Percentiles rank a stretch among this genome's conserved stretches.
Conservation (phyloP, 2,329 filamentous ascomycete genomes). For the Myriosclerotinia duriaeana region DNA sequence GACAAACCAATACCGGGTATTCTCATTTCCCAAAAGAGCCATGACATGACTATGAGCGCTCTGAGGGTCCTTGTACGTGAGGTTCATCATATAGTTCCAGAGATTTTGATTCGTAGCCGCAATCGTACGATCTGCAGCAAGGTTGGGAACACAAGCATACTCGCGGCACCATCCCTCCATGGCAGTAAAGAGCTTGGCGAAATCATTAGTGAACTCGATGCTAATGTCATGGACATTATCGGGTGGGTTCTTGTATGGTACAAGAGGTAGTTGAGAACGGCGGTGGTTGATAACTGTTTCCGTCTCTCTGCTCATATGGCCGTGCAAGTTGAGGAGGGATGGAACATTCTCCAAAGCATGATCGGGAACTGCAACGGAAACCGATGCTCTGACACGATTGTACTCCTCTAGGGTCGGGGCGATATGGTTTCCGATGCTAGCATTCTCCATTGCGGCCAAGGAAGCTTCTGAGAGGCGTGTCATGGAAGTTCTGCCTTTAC, state of each 20-base stretch:
- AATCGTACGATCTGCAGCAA: slow-evolving; percentile 30
- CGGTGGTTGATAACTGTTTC: not conserved
- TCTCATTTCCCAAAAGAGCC: slow-evolving; percentile 40
- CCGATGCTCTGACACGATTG: slow-evolving; percentile 2
- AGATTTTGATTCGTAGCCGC: slow-evolving; percentile 34
- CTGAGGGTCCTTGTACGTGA: slow-evolving; percentile 37
- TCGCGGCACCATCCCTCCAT: slow-evolving; percentile 20
- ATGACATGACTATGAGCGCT: slow-evolving; percentile 41
- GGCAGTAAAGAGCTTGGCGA: slow-evolving; percentile 6
- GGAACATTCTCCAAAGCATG: slow-evolving; percentile 2
- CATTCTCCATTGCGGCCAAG: slow-evolving; percentile 19
- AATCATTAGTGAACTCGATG: slow-evolving; percentile 11
- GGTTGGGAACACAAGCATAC: slow-evolving; percentile 6
- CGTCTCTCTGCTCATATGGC: not conserved
- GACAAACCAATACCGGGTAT: slow-evolving; percentile 42
- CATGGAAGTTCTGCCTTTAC: slow-evolving; percentile 7
- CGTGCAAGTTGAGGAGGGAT: not conserved
- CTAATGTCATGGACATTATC: slow-evolving; percentile 7
- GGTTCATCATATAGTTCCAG: slow-evolving; percentile 44
- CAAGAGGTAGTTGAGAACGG: not conserved
- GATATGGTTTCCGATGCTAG: not conserved
- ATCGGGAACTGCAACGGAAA: slow-evolving; percentile 11
- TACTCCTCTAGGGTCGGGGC: not conserved
- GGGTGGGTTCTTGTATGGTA: not conserved
- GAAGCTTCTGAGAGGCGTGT: slow-evolving; percentile 18